A percentile compares a stretch with the other conserved stretches of the same genome.
Conservation (phyloP, 805 yeast genomes). For the Tanozyma kutaoensis region DNA sequence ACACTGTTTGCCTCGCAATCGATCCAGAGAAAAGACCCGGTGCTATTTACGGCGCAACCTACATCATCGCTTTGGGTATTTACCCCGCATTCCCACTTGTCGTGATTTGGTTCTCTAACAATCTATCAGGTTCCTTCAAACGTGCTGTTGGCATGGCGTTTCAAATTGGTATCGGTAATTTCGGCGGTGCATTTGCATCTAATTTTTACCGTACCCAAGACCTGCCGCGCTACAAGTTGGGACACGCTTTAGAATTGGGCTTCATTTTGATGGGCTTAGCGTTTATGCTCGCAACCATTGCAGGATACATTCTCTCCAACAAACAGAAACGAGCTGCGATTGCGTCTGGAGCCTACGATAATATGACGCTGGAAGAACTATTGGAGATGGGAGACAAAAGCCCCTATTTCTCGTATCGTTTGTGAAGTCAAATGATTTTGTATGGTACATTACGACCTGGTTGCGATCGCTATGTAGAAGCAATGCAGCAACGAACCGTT, state of each 20-base stretch:
- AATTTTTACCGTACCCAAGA: conserved; percentile 17
- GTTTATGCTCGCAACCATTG: conserved; percentile 7
- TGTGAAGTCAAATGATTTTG: too few species aligned
- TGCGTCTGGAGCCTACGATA: conserved; percentile 14
- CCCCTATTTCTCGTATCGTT: conserved; percentile 21
- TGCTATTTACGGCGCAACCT: conserved; percentile 17
- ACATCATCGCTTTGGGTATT: conserved; percentile 15
- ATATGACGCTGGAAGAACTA: conserved; percentile 12
- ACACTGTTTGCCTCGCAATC: conserved; percentile 13
- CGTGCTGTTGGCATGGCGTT: conserved; percentile 25
- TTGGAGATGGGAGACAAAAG: conserved; percentile 27
- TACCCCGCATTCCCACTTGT: conserved; percentile 16
- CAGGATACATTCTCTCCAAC: conserved; percentile 12
- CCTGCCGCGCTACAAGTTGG: conserved; percentile 12
- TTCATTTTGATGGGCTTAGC: conserved; percentile 17
- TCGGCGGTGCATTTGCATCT: conserved; percentile 22
- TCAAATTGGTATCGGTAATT: conserved; percentile 25
- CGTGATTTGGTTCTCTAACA: conserved; percentile 23
- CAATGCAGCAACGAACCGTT: too few species aligned
- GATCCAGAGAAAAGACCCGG: conserved; percentile 10
- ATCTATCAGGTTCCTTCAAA: conserved; percentile 20
- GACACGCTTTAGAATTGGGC: conserved; percentile 19
- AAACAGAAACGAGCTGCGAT: conserved; percentile 5
- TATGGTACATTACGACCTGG: too few species aligned
- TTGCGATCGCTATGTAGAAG: too few species aligned